Base-by-base conservation (phyloP, 2,329 filamentous ascomycete genomes). In the Chaetomium sp. region DNA sequence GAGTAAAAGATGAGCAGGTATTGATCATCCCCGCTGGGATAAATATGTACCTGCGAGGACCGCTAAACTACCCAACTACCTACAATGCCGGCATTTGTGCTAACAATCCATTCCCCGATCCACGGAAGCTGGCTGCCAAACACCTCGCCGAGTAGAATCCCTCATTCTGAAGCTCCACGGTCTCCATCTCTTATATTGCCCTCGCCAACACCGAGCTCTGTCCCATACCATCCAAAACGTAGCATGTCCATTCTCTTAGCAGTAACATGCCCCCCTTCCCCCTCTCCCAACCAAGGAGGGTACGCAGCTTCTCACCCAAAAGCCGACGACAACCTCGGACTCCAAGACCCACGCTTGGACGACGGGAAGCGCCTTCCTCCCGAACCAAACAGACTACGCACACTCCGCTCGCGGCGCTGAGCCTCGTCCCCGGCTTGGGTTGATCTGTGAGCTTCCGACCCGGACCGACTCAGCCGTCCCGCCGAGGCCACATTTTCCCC, bases 261-360 rank as follows among this genome's bases (percentile, higher is more conserved):
- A 1, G 19, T 4, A 21, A 8, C 42, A 38, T 16, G 19, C 8
- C 25, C 47, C 9, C 21, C 10, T 5, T 25, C 47, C 47, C 7
- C 1, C 25, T 21, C 10, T 13, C n/a, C 47, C 23, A 25, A 47
- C 50, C 38, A 19, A 38, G 13, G 5, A 38, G 13, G 13, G 35
- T n/a, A 16, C 16, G 16, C 38, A 5, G 16, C 38, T 19, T 3
- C 23, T 23, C 29, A 63, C 10, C 60, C 60, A 45, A 57, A 63
- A 29, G 60, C 42, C 54, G 60, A 63, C 9, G 54, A 51, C 54
- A 63, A 29, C 1, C 33, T 31, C 16, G 54, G 54, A 12, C 31
- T 57, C 31, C 31, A 23, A 1, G 31, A 10, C 50, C 16, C 33
- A 8, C 23, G 10, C 49, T 25, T 45, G 1, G 33, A 23, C 49